phyloP scores from a whole-genome alignment of 345 rosid genomes.

The Cardamine occulta region DNA sequence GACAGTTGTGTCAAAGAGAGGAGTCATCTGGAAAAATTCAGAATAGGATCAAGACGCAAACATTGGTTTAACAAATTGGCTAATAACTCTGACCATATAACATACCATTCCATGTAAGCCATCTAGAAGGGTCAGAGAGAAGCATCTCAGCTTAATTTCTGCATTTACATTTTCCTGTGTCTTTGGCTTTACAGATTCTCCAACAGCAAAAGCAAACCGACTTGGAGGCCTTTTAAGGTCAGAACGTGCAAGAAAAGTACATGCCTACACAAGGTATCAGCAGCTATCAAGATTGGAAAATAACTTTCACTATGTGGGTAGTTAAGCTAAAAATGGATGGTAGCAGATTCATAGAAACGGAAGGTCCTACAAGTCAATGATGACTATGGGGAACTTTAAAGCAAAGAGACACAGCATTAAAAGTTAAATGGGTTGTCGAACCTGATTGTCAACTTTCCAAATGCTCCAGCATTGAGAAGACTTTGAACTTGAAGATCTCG shows the following conservation, averaged over 20 bases:
- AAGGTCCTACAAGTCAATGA: constrained; percentile 20
- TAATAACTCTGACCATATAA: constrained; percentile 28
- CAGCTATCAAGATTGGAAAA: constrained; percentile 32
- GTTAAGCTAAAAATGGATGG: constrained; percentile 16
- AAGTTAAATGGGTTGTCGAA: constrained; percentile 39
- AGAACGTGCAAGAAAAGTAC: constrained; percentile 92
- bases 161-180: constrained; percentile 79
- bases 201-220: constrained; percentile 76
- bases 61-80: constrained; percentile 12
- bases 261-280: constrained; percentile 65
- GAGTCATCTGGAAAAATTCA: constrained; percentile 76
- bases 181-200: constrained; percentile 90
- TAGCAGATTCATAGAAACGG: constrained; percentile 6
- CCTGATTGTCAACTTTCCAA: constrained; percentile 99
- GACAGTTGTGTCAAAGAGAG: constrained; percentile 82
- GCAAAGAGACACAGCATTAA: constrained; percentile 21
- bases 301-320: constrained; percentile 17
- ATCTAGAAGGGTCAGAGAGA: constrained; percentile 86
- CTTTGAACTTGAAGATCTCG: constrained; percentile 80
- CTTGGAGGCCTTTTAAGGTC: constrained; percentile 85
- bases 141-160: constrained; percentile 80
- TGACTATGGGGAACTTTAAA: constrained; percentile 11
- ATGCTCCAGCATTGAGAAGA: constrained; percentile 90
- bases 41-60: constrained; percentile 25
- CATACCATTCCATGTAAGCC: constrained; percentile 93